phyloP scores from a whole-genome alignment of 1,139 yeast species.

The Kodamaea sp. region DNA sequence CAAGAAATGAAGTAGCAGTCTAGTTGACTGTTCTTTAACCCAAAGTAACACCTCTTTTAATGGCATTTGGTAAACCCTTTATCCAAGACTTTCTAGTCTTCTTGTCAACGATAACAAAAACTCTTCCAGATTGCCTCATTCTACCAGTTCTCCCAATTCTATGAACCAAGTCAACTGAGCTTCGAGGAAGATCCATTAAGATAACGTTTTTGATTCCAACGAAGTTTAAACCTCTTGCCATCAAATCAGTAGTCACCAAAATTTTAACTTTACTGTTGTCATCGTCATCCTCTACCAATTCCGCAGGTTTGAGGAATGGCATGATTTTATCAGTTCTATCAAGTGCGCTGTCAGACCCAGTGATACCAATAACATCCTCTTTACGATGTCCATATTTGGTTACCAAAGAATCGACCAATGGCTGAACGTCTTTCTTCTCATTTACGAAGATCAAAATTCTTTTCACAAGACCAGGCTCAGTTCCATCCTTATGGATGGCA shows the following conservation, averaged over 20 bases:
- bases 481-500: constrained; percentile 81
- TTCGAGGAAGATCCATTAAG: constrained; percentile 80
- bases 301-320: constrained; percentile 65
- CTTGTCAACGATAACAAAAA: constrained; percentile 69
- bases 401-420: constrained; percentile 55
- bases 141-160: constrained; percentile 95
- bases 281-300: constrained; percentile 31
- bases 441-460: constrained; percentile 88
- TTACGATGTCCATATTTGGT: constrained; percentile 55
- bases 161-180: constrained; percentile 84
- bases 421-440: constrained; percentile 62
- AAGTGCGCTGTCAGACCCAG: constrained; percentile 61
- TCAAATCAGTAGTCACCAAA: constrained; percentile 83
- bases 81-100: constrained; percentile 76
- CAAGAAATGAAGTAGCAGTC: constrained; percentile 1
- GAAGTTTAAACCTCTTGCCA: constrained; percentile 90
- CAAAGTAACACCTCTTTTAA: constrained; percentile 52
- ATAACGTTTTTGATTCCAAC: constrained; percentile 79
- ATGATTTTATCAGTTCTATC: constrained; percentile 58
- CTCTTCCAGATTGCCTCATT: constrained; percentile 87
- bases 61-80: constrained; percentile 74
- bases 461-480: constrained; percentile 75
- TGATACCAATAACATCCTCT: constrained; percentile 55
- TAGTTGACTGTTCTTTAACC: constrained; percentile 22
- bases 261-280: constrained; percentile 50